Evolutionary conservation across 2,329 filamentous ascomycete genomes (phyloP).

Genomic region (Xylariaceae sp.): DNA sequence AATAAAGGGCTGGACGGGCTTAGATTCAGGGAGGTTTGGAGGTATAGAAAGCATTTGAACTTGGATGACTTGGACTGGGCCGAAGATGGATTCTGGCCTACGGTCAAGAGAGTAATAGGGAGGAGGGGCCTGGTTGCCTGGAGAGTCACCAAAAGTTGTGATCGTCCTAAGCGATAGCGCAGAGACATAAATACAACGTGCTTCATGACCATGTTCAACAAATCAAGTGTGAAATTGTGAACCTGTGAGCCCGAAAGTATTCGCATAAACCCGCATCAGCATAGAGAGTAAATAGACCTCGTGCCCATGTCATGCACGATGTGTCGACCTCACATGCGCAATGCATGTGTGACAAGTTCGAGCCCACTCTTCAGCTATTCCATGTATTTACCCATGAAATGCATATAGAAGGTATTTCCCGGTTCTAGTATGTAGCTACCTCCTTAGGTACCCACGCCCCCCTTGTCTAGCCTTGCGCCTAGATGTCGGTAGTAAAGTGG

Average conservation of each 20-base stretch:
- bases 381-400: no score
- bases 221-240: not conserved
- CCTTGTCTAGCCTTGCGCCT: no score
- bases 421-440: no score
- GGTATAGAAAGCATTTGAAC: slow-evolving; percentile 64
- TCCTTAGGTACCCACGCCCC: no score
- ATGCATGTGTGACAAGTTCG: no score
- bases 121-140: slow-evolving; percentile 58
- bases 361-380: no score
- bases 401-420: no score
- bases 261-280: no score
- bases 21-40: slow-evolving; percentile 67
- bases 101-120: slow-evolving; percentile 63
- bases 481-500: slow-evolving; percentile 1
- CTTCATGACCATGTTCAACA: not conserved
- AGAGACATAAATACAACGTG: slow-evolving; percentile 2
- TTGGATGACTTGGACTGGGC: slow-evolving; percentile 77
- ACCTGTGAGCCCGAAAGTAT: no score
- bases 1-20: slow-evolving; percentile 58
- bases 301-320: no score
- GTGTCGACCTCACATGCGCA: no score
- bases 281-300: no score
- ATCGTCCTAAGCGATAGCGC: slow-evolving; percentile 9
- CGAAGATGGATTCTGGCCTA: slow-evolving; percentile 71
- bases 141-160: slow-evolving; percentile 61